Evolutionary conservation across 805 yeast genomes (phyloP), one percentile per base, ranked within the genome.

Genomic region (Candida pini): DNA sequence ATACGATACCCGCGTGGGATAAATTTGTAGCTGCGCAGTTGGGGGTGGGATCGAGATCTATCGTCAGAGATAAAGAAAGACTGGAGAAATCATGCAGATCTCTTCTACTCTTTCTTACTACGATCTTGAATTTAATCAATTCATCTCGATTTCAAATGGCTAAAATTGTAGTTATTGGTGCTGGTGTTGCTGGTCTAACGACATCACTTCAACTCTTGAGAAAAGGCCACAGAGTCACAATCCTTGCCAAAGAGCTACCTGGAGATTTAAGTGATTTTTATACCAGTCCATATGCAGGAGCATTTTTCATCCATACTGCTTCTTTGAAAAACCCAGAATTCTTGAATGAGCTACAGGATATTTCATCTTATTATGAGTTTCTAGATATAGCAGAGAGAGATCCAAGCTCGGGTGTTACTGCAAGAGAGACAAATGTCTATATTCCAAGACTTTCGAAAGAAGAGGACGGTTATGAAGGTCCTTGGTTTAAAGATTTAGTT

Each of bases 181-280:
- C 79, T 1, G 82, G 81, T 3, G 77, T 78, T 12, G 60, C 74
- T 22, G 84, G 84, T 2, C 65, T 78, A 16, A 60, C 79, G 0
- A 50, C 68, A 2, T 82, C 81, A 0, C 52, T 66, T 18, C 67
- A 61, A 1, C 54, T 77, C n/a, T 45, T 61, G 2, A 71, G 73
- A 39, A 51, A 49, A 17, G 64, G 63, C 1, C 55, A 62, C 36
- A 40, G 44, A 10, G 62, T 78, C n/a, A 66, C 68, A 2, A 56
- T 81, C 5, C 54, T 81, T 8, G 77, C 83, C 1, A 64, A 56
- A 26, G 51, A 37, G 48, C 22, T 54, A 44, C 43, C 63, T 49
- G 33, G 69, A 52, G 66, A 64, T 53, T 67, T 55, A 44, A 63
- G 63, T 57, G 30, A 49, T 53, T 42, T 57, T 31, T 40, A 49